Conservation (phyloP, 2,329 filamentous ascomycete species). For the Hypoxylon sp. region DNA sequence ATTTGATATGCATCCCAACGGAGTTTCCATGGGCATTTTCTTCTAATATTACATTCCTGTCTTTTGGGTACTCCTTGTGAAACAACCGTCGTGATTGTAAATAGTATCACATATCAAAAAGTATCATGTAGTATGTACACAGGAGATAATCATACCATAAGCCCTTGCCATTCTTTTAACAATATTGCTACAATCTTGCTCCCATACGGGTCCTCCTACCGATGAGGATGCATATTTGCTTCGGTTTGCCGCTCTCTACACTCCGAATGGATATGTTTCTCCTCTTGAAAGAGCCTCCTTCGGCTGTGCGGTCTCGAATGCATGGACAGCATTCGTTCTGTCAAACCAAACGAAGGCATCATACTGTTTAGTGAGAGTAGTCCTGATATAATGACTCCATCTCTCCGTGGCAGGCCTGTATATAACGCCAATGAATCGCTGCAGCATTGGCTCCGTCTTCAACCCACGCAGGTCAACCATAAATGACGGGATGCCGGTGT, state of each 20-base stretch:
- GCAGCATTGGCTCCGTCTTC: slow-evolving; percentile 56
- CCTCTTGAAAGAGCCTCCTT: slow-evolving; percentile 58
- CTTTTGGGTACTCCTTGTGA: slow-evolving; percentile 4
- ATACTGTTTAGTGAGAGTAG: slow-evolving; percentile 63
- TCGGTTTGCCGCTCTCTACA: slow-evolving; percentile 49
- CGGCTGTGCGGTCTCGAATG: slow-evolving; percentile 63
- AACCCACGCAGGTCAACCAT: slow-evolving; percentile 63
- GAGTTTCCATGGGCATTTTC: slow-evolving; percentile 41
- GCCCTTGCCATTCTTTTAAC: neutral
- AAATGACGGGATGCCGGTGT: slow-evolving; percentile 61
- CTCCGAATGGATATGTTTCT: slow-evolving; percentile 67
- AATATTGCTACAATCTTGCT: neutral
- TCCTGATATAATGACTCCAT: slow-evolving; percentile 64
- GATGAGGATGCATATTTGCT: neutral
- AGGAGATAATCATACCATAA: neutral
- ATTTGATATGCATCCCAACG: slow-evolving; percentile 44
- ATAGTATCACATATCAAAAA: slow-evolving; percentile 4
- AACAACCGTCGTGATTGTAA: slow-evolving; percentile 12
- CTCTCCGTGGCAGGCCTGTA: slow-evolving; percentile 65
- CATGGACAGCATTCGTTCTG: slow-evolving; percentile 59
- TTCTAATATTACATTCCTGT: slow-evolving; percentile 17
- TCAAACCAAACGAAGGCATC: slow-evolving; percentile 68
- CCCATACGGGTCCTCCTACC: neutral
- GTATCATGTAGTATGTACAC: slow-evolving; percentile 17
- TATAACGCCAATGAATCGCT: slow-evolving; percentile 68